phyloP scores from a whole-genome alignment of 225 moss, liverwort and hornwort genomes.

The Pseudisothecium myosuroides region DNA sequence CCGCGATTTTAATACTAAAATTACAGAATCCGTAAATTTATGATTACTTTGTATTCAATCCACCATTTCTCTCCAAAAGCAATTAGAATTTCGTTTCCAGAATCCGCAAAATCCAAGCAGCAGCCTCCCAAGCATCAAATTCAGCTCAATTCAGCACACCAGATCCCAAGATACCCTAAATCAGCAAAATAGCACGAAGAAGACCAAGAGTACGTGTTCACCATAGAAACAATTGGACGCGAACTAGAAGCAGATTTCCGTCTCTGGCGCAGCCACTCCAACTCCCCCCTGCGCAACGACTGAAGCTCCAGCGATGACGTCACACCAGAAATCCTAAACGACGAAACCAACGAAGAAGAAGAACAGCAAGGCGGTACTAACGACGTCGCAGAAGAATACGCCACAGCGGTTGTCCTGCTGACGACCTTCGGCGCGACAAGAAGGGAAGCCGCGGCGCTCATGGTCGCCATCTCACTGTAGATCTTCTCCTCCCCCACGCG shows the following conservation, averaged over 20 bases:
- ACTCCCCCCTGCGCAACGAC: neutral
- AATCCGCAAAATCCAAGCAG: neutral
- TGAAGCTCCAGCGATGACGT: slow-evolving; percentile 1
- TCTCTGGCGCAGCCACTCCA: neutral
- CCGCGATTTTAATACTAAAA: neutral
- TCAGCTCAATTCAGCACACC: neutral
- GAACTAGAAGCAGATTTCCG: neutral
- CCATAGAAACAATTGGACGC: slow-evolving; percentile 23
- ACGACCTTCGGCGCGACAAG: neutral
- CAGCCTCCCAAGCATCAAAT: neutral
- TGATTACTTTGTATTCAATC: neutral
- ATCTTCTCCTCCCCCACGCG: too few species aligned
- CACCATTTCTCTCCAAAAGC: neutral
- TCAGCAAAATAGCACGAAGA: neutral
- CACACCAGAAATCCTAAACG: neutral
- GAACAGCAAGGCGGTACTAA: neutral
- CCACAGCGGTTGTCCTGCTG: neutral
- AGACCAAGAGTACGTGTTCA: neutral
- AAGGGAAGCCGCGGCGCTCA: neutral
- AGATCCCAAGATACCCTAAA: neutral
- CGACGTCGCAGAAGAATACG: neutral
- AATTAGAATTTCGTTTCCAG: neutral
- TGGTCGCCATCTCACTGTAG: too few species aligned
- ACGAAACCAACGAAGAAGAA: neutral
- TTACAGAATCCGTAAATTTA: neutral